Percentiles rank a stretch among this genome's conserved stretches.
Conservation (phyloP, 208 protist species). For the Trichomonas vaginalis region DNA sequence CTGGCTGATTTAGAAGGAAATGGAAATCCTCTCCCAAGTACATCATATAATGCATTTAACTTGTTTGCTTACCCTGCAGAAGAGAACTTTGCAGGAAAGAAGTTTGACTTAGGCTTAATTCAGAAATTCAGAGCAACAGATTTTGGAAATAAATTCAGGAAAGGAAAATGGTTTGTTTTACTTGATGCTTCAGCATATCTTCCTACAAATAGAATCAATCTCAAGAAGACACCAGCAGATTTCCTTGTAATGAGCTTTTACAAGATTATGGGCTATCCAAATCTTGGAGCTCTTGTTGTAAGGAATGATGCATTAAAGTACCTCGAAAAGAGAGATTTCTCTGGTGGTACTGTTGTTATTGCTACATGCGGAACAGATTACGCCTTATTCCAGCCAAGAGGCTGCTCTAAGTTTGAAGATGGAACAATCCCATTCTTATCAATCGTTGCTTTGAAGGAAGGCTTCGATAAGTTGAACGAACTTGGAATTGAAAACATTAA, state of each 20-base stretch:
- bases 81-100: constrained; percentile 19
- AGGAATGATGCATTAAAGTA: not conserved
- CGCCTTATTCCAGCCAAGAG: not conserved
- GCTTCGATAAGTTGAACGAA: not conserved
- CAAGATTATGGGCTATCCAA: constrained; percentile 15
- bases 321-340: not conserved
- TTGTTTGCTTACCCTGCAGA: constrained; percentile 2
- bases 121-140: not conserved
- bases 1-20: not conserved
- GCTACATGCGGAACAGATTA: not conserved
- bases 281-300: constrained; percentile 18
- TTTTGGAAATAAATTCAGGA: not conserved
- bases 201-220: not conserved
- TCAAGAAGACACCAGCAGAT: not conserved
- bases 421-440: constrained; percentile 15
- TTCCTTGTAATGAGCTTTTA: constrained; percentile 22
- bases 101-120: not conserved
- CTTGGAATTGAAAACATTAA: not conserved
- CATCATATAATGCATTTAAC: not conserved
- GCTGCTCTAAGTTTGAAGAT: constrained; percentile 21
- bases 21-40: not conserved
- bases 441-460: not conserved
- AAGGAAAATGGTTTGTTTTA: not conserved
- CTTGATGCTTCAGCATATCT: constrained; percentile 20
- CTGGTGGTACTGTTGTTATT: constrained; percentile 9